These are phyloP conservation scores for Fusarium paranaense DNA, from an alignment of 2,329 filamentous ascomycete species.

Conservation along the genomic window DNA sequence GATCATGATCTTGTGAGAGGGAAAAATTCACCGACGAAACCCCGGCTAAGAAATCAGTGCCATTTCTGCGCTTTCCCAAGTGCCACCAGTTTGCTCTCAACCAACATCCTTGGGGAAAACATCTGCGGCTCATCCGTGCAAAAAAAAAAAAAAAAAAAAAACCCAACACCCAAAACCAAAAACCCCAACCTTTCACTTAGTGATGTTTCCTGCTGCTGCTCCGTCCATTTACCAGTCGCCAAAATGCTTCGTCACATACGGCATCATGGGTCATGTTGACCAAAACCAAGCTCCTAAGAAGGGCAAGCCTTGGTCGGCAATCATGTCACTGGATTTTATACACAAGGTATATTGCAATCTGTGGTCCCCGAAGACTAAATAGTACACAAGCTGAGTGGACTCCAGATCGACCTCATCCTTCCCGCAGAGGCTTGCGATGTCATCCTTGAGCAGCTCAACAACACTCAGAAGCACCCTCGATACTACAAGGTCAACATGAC, in stretches of 20 bases:
- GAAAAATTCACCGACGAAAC: slow-evolving; percentile 45
- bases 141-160: no score
- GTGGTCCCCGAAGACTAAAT: no score
- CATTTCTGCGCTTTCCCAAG: slow-evolving; percentile 10
- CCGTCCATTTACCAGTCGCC: slow-evolving; percentile 64
- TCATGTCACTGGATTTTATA: slow-evolving; percentile 73
- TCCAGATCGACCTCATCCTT: slow-evolving; percentile 76
- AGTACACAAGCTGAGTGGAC: background rate
- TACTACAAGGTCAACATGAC: slow-evolving; percentile 81
- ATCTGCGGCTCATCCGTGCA: background rate
- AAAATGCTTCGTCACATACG: slow-evolving; percentile 82
- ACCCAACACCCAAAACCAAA: no score
- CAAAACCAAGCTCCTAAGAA: slow-evolving; percentile 76
- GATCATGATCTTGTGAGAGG: slow-evolving; percentile 15
- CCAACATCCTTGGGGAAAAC: background rate
- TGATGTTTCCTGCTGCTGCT: slow-evolving; percentile 60
- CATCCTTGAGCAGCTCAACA: slow-evolving; percentile 64
- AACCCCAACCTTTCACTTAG: no score
- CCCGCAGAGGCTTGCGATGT: slow-evolving; percentile 71
- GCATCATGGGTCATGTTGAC: slow-evolving; percentile 76
- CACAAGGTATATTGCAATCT: slow-evolving; percentile 67
- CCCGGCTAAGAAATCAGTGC: slow-evolving; percentile 35
- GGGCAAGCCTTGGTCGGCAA: slow-evolving; percentile 79
- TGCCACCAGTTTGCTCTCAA: slow-evolving; percentile 10
- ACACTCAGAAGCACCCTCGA: slow-evolving; percentile 48